These are phyloP conservation scores for Manihot esculenta DNA, from an alignment of 441 rosid species.

Conservation along the genomic window DNA sequence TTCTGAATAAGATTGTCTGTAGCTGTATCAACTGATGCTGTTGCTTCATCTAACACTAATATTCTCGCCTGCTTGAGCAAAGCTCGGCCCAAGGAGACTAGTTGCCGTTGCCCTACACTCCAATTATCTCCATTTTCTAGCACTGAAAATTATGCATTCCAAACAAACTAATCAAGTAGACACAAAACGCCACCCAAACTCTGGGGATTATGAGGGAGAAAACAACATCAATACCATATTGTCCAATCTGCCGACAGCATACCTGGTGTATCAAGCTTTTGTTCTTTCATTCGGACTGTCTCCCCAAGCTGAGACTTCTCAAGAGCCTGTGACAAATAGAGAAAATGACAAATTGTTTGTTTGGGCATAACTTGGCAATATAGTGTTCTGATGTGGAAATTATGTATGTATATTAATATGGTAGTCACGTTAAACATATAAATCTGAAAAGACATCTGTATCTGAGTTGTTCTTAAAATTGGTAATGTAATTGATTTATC, in stretches of 20 bases:
- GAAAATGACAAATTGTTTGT: background rate
- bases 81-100: constrained; percentile 93
- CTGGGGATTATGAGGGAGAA: background rate
- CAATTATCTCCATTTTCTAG: constrained; percentile 99
- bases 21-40: constrained; percentile 98
- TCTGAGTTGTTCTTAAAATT: no score
- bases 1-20: constrained; percentile 98
- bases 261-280: constrained; percentile 93
- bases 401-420: background rate
- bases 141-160: constrained; percentile 41
- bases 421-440: background rate
- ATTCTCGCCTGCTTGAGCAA: constrained; percentile 95
- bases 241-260: constrained; percentile 15
- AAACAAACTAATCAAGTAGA: background rate
- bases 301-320: constrained; percentile 97
- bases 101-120: constrained; percentile 99
- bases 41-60: constrained; percentile 98
- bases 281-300: constrained; percentile 78
- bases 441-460: background rate
- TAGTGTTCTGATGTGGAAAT: background rate
- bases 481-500: background rate
- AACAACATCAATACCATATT: background rate
- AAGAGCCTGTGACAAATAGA: constrained; percentile 61
- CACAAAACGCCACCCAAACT: background rate
- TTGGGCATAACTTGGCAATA: background rate